These are phyloP conservation scores for Beauveria medogensis DNA, from an alignment of 2,329 filamentous ascomycete species.

Conservation along the genomic window DNA sequence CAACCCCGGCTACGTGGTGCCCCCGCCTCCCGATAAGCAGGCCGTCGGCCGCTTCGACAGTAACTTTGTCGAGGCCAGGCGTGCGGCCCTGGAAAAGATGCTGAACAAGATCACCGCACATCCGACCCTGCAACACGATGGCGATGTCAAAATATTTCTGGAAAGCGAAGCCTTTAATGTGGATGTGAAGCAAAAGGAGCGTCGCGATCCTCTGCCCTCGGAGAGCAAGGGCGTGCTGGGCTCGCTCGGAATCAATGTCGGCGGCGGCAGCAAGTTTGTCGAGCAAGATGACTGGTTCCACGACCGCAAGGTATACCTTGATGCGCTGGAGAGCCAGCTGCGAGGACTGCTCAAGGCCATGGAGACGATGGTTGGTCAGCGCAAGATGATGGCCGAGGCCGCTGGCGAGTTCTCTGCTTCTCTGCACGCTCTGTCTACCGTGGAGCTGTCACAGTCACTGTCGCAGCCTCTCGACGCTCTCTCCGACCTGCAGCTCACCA, in stretches of 20 bases:
- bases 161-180: conserved; percentile 95
- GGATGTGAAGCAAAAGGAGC: conserved; percentile 96
- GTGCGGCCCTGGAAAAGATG: conserved; percentile 93
- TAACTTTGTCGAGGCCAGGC: conserved; percentile 89
- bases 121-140: conserved; percentile 83
- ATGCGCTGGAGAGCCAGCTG: conserved; percentile 85
- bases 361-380: conserved; percentile 83
- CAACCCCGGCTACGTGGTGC: conserved; percentile 90
- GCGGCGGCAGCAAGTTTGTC: conserved; percentile 78
- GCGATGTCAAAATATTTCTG: conserved; percentile 89
- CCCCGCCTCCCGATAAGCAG: conserved; percentile 95
- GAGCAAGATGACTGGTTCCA: conserved; percentile 99
- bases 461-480: conserved; percentile 85
- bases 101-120: conserved; percentile 91
- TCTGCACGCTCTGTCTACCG: conserved; percentile 82
- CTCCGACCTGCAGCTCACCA: conserved; percentile 87
- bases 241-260: conserved; percentile 70
- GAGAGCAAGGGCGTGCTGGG: conserved; percentile 94
- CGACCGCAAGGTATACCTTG: conserved; percentile 87
- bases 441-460: conserved; percentile 82
- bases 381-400: conserved; percentile 87
- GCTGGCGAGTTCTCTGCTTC: conserved; percentile 90
- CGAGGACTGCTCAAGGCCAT: conserved; percentile 88
- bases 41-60: conserved; percentile 91
- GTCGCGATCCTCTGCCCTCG: conserved; percentile 73